Conservation (phyloP, 2,329 filamentous ascomycete genomes). For the Diaporthe eres region DNA sequence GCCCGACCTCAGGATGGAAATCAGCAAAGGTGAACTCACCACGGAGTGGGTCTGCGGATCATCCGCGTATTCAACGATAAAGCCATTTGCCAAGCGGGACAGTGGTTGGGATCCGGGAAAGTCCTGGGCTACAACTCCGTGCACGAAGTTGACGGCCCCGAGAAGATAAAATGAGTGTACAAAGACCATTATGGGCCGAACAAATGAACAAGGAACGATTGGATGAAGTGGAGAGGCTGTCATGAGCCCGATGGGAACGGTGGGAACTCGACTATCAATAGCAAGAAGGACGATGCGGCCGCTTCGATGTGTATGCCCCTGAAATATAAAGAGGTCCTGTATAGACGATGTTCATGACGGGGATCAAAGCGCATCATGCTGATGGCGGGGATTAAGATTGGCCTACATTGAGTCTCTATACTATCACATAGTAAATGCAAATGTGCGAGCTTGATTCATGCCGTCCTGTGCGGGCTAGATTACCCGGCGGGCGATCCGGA, state of each 20-base stretch:
- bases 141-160: slow-evolving; percentile 18
- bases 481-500: slow-evolving; percentile 16
- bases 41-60: slow-evolving; percentile 13
- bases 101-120: background rate
- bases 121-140: slow-evolving; percentile 13
- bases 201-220: background rate
- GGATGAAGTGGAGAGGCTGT: background rate
- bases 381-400: background rate
- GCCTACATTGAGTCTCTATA: background rate
- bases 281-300: background rate
- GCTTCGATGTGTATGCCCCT: background rate
- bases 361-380: slow-evolving; percentile 13
- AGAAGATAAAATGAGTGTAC: slow-evolving; percentile 19
- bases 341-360: background rate
- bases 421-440: background rate
- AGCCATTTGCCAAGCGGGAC: slow-evolving; percentile 26
- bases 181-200: background rate
- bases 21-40: background rate
- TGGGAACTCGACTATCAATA: background rate
- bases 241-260: background rate
- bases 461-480: background rate
- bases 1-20: background rate
- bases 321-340: background rate
- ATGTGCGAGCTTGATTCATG: slow-evolving; percentile 11
- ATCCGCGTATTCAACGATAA: slow-evolving; percentile 35